Evolutionary conservation across 495 filamentous ascomycete genomes (phyloP).

Genomic region (Lasiosphaeria hispida): DNA sequence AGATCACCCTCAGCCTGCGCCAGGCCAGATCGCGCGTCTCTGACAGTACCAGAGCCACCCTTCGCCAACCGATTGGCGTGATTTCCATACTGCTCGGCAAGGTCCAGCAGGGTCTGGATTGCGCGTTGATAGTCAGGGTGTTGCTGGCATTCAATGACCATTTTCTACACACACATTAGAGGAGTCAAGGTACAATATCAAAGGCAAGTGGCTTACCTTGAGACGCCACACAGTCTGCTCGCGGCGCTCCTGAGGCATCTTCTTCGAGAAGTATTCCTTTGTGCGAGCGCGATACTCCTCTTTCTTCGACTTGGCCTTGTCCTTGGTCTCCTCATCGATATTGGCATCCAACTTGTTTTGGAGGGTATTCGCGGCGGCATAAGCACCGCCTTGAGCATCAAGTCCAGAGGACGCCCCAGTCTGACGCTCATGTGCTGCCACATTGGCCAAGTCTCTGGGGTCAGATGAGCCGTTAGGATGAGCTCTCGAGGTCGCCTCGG

Average conservation of each 20-base stretch:
- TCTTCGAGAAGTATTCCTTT: slow-evolving; percentile 71
- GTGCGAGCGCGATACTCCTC: slow-evolving; percentile 56
- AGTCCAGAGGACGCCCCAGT: slow-evolving; percentile 44
- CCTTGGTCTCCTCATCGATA: slow-evolving; percentile 61
- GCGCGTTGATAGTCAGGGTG: slow-evolving; percentile 90
- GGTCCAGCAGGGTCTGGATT: slow-evolving; percentile 74
- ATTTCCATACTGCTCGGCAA: slow-evolving; percentile 83
- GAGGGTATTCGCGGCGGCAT: slow-evolving; percentile 49
- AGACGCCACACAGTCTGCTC: slow-evolving; percentile 89
- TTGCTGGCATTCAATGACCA: slow-evolving; percentile 92
- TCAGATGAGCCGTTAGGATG: slow-evolving; percentile 28
- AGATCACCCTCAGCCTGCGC: slow-evolving; percentile 74
- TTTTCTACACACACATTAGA: slow-evolving; percentile 58
- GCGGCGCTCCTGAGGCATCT: slow-evolving; percentile 90
- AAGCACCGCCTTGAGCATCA: slow-evolving; percentile 52
- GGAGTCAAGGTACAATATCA: background rate
- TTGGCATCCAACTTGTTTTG: slow-evolving; percentile 51
- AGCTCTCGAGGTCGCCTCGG: slow-evolving; percentile 26
- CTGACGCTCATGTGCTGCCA: slow-evolving; percentile 28
- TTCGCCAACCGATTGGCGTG: slow-evolving; percentile 64
- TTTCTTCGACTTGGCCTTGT: slow-evolving; percentile 40
- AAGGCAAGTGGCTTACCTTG: slow-evolving; percentile 49
- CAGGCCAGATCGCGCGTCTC: slow-evolving; percentile 66
- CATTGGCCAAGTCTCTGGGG: slow-evolving; percentile 22
- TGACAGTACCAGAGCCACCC: slow-evolving; percentile 62